Evolutionary conservation across 2,329 filamentous ascomycete genomes (phyloP).

Genomic region (Aspergillus flavus): DNA sequence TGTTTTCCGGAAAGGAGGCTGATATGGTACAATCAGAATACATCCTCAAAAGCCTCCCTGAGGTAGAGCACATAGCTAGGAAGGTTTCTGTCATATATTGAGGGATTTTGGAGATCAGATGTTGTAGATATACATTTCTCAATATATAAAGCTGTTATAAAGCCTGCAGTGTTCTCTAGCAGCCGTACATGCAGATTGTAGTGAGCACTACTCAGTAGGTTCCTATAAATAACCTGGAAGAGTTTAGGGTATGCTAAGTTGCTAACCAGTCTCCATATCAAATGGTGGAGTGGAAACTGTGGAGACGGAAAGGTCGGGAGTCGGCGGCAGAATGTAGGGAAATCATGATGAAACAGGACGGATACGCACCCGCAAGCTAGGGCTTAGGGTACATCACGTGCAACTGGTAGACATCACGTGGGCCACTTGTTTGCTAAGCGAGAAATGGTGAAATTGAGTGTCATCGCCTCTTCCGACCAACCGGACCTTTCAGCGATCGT

Average conservation of each 20-base stretch:
- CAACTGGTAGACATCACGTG: constrained; percentile 2
- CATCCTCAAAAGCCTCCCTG: background rate
- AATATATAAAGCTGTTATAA: background rate
- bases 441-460: constrained; percentile 43
- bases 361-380: constrained; percentile 27
- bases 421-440: constrained; percentile 46
- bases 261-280: background rate
- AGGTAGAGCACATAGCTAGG: no score
- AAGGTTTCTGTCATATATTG: no score
- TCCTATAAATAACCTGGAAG: background rate
- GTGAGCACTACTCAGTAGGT: background rate
- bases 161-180: background rate
- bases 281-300: constrained; percentile 13
- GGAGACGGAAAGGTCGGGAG: constrained; percentile 11
- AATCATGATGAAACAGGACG: background rate
- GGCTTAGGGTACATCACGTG: constrained; percentile 40
- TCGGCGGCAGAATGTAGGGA: constrained; percentile 1
- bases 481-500: constrained; percentile 39
- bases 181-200: background rate
- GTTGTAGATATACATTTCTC: no score
- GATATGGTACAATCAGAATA: background rate
- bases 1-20: background rate
- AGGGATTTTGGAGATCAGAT: no score
- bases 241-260: constrained; percentile 3
- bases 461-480: constrained; percentile 39